Evolutionary conservation across 306 rosid genomes (phyloP), one percentile per base, ranked within the genome.

Genomic region (Fragaria nilgerrensis): DNA sequence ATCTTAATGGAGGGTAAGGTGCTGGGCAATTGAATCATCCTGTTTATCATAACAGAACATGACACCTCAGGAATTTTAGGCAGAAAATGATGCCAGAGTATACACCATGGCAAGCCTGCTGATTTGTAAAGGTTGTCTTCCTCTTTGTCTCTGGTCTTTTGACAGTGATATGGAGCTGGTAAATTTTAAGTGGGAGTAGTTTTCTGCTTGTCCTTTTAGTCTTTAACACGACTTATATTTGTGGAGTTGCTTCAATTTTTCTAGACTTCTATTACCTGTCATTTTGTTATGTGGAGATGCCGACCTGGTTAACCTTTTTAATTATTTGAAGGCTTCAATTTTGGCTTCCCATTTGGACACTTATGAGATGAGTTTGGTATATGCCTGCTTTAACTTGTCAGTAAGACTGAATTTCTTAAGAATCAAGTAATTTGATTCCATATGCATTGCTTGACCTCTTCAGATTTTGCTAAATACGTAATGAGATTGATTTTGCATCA

Each of bases 301-400:
- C 32, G 15, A 10, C 45, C 29, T 25, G 27, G 1, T 27, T 44
- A 44, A 61, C 59, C 49, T 16, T 29, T 44, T 25, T 15, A 23
- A 25, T 74, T 43, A 27, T 23, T 74, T 59, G 69, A 62, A 25
- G 56, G 29, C 56, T 39, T 43, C 7, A 59, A 59, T 43, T 23
- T 73, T 23, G 77, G 77, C 55, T 58, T 58, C 55, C 55, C 55
- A 74, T 61, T 74, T 74, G 78, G 70, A 74, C 58, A 25, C 58
- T 61, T 27, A 8, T 1, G 2, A 43, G 44, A 25, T 25, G 77
- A 23, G 53, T 74, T 59, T 1, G 15, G 69, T 74, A 48, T 43
- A 45, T 43, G 77, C 68, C 29, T 58, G 55, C 53, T 74, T 59
- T 73, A 73, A 58, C 68, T 55, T 73, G 67, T 56, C 41, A 55